phyloP scores from a whole-genome alignment of 2,329 filamentous ascomycete genomes.

The Diaporthe sp. region DNA sequence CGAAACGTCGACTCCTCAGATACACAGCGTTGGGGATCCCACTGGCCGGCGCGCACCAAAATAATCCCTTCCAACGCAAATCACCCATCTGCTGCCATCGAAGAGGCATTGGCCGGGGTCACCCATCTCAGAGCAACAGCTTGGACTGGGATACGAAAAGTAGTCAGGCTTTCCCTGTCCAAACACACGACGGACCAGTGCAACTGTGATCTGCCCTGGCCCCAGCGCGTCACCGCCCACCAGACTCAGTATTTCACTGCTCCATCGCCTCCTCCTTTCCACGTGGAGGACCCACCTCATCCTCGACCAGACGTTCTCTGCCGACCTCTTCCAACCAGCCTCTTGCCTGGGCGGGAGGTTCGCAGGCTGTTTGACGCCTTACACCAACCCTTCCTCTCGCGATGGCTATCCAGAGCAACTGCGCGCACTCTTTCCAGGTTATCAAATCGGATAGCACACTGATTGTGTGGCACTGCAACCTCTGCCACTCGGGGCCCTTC shows the following conservation, averaged over 20 bases:
- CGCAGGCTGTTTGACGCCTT: neutral
- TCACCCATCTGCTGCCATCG: neutral
- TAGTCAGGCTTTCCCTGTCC: conserved; percentile 32
- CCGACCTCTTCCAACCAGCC: conserved; percentile 21
- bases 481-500: conserved; percentile 72
- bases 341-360: conserved; percentile 17
- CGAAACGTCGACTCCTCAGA: neutral
- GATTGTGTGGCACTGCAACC: conserved; percentile 73
- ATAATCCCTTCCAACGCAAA: neutral
- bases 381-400: conserved; percentile 35
- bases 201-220: conserved; percentile 26
- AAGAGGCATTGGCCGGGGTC: neutral
- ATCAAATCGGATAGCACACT: conserved; percentile 75
- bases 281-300: conserved; percentile 1
- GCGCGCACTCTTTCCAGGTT: conserved; percentile 71
- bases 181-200: conserved; percentile 2
- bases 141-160: conserved; percentile 1
- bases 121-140: conserved; percentile 8
- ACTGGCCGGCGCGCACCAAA: conserved; percentile 5
- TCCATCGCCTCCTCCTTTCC: conserved; percentile 24
- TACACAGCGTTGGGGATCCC: neutral
- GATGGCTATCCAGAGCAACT: conserved; percentile 67
- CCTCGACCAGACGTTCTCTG: conserved; percentile 14
- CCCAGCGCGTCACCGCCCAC: conserved; percentile 23
- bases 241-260: conserved; percentile 24